A percentile compares a stretch with the other conserved stretches of the same genome.
Conservation (phyloP, 2,329 filamentous ascomycete species). For the Aspergillus ibericus region DNA sequence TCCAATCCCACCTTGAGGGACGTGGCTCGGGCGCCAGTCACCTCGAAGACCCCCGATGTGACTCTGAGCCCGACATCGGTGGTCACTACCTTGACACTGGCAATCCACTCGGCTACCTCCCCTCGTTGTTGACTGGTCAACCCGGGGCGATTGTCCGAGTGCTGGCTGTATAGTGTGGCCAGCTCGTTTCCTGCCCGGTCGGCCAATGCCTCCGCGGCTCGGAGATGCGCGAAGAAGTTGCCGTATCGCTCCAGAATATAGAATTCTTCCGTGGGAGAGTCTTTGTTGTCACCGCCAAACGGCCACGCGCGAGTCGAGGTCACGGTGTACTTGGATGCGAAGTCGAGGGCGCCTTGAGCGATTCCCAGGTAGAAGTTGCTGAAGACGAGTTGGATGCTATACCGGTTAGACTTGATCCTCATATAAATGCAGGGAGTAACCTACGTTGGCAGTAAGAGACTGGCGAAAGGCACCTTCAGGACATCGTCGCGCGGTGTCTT, state of each 20-base stretch:
- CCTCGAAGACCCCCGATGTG: constrained; percentile 63
- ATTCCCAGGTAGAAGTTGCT: constrained; percentile 67
- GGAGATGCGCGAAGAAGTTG: constrained; percentile 62
- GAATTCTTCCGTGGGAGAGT: constrained; percentile 61
- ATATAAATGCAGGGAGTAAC: constrained; percentile 12
- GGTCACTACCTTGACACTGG: constrained; percentile 62
- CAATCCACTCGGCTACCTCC: constrained; percentile 63
- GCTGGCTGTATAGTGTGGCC: constrained; percentile 48
- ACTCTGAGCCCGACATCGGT: constrained; percentile 62
- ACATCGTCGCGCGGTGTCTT: constrained; percentile 54
- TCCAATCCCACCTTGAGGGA: constrained; percentile 61
- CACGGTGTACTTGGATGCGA: constrained; percentile 58
- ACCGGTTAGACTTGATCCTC: no score
- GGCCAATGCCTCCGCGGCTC: constrained; percentile 59
- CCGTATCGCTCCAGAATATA: constrained; percentile 66
- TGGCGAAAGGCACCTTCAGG: constrained; percentile 56
- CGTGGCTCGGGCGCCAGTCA: constrained; percentile 61
- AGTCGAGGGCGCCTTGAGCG: constrained; percentile 58
- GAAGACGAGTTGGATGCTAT: constrained; percentile 64
- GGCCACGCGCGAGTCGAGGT: constrained; percentile 63
- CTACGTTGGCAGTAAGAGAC: constrained; percentile 60
- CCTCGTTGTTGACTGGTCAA: constrained; percentile 57
- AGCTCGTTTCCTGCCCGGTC: constrained; percentile 57
- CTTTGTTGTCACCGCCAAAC: constrained; percentile 63
- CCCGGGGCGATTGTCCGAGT: constrained; percentile 40